These are phyloP conservation scores for Trichoderma sp. DNA, from an alignment of 2,329 filamentous ascomycete species.

Conservation along the genomic window DNA sequence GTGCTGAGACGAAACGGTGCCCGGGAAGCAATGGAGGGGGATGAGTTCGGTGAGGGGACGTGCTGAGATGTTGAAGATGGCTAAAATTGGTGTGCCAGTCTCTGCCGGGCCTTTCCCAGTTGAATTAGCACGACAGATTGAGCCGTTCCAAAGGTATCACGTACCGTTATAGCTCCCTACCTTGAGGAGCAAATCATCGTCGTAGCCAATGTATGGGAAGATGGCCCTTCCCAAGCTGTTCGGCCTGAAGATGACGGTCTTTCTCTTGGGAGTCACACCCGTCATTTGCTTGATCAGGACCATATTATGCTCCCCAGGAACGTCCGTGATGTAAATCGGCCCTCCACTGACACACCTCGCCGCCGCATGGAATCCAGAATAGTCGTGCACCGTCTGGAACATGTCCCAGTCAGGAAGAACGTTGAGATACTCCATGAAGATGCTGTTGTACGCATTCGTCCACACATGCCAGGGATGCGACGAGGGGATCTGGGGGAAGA, in stretches of 20 bases:
- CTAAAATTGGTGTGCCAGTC: conserved; percentile 76
- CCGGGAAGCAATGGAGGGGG: conserved; percentile 71
- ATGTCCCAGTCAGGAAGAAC: conserved; percentile 81
- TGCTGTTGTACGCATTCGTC: conserved; percentile 84
- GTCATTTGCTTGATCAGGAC: conserved; percentile 79
- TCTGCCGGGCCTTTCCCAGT: conserved; percentile 48
- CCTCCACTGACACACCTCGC: conserved; percentile 88
- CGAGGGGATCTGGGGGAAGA: conserved; percentile 78
- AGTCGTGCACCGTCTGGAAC: conserved; percentile 67
- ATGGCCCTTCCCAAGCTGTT: conserved; percentile 72
- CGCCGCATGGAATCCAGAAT: conserved; percentile 83
- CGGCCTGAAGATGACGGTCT: conserved; percentile 80
- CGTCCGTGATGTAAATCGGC: conserved; percentile 92
- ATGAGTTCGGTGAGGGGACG: conserved; percentile 68
- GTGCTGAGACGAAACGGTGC: conserved; percentile 56
- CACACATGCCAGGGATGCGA: conserved; percentile 96
- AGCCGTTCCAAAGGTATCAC: conserved; percentile 10
- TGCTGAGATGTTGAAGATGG: conserved; percentile 78
- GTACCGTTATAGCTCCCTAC: conserved; percentile 75
- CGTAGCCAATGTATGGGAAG: conserved; percentile 73
- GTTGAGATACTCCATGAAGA: conserved; percentile 83
- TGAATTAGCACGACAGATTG: not conserved
- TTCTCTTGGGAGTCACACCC: conserved; percentile 68
- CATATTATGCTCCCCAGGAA: conserved; percentile 78
- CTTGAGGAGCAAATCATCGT: conserved; percentile 73